Evolutionary conservation across 2,329 filamentous ascomycete genomes (phyloP).

Genomic region (Aspergillus sp.): DNA sequence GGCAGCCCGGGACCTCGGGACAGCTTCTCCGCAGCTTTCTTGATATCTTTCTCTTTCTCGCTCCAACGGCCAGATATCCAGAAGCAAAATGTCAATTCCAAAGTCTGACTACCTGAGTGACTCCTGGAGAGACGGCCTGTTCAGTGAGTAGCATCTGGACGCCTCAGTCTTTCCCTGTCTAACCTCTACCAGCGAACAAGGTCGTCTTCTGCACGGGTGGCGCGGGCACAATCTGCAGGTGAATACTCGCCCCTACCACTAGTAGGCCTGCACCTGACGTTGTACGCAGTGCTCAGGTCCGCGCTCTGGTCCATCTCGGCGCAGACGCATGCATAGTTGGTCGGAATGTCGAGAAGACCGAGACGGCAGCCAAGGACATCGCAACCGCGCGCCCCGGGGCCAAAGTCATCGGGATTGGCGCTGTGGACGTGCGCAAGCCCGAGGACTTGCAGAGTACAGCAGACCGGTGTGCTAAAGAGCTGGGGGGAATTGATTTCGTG

Average conservation of each 20-base stretch:
- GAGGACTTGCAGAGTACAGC: conserved; percentile 63
- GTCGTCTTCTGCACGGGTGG: conserved; percentile 94
- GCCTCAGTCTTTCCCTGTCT: conserved; percentile 3
- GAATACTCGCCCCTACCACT: no score
- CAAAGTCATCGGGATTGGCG: conserved; percentile 78
- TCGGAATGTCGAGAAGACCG: conserved; percentile 80
- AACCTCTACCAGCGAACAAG: conserved; percentile 55
- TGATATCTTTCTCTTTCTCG: no score
- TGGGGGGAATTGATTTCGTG: conserved; percentile 84
- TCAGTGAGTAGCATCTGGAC: conserved; percentile 47
- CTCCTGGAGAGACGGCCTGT: conserved; percentile 80
- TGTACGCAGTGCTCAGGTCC: conserved; percentile 87
- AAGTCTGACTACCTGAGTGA: conserved; percentile 69
- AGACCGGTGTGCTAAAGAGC: conserved; percentile 67
- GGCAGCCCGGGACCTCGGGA: neutral
- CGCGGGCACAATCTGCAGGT: conserved; percentile 85
- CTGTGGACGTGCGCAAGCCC: conserved; percentile 62
- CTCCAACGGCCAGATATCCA: neutral
- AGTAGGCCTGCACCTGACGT: no score
- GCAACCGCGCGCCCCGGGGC: conserved; percentile 67
- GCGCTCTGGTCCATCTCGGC: conserved; percentile 81
- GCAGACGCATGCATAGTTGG: conserved; percentile 92
- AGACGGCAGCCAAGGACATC: conserved; percentile 69
- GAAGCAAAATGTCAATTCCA: conserved; percentile 52
- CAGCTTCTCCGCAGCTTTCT: no score